Evolutionary conservation across 352 stramenopile species (phyloP), one percentile per base, ranked within the genome.

Genomic region (Phytophthora sansomeana): DNA sequence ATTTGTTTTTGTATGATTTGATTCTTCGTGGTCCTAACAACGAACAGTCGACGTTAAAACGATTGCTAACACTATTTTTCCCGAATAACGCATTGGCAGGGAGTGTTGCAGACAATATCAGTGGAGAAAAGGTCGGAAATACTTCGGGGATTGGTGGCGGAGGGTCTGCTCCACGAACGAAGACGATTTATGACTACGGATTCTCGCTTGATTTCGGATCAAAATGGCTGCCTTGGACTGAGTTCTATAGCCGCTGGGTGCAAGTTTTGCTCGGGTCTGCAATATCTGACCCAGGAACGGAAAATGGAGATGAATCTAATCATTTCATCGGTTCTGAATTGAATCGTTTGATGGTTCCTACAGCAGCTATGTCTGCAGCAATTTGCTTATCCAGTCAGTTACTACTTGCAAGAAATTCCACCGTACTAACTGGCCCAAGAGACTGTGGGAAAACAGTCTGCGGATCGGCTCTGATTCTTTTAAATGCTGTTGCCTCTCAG

Each of bases 201-300:
- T 91, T 93, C 58, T 91, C 80, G 0, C 54, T 90, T 19, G 86
- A 90, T 10, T 88, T 82, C 46, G 86, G 86, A 3, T 75, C 83
- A 10, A 95, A 92, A 58, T 93, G 84, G 86, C 65, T 91, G 43
- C 75, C 47, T 3, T 95, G 86, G 86, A 52, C 69, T 2, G 83
- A 95, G 17, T 86, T 83, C 19, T 92, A 89, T 57, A 78, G 80
- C 2, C 32, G 70, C 5, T 91, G 77, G 81, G 44, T 84, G 13
- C 63, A 80, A 36, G 57, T 60, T 5, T 29, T 75, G 24, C n/a
- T 57, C 5, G 78, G 61, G 35, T 51, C 49, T 26, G 42, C 14
- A 44, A 17, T 52, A 2, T 32, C 17, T 58, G 47, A 24, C 13
- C 11, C 17, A 42, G 30, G 1, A 11, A 30, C 30, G 5, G 16